phyloP scores from a whole-genome alignment of 1,139 yeast species.

The Eremothecium coryli region DNA sequence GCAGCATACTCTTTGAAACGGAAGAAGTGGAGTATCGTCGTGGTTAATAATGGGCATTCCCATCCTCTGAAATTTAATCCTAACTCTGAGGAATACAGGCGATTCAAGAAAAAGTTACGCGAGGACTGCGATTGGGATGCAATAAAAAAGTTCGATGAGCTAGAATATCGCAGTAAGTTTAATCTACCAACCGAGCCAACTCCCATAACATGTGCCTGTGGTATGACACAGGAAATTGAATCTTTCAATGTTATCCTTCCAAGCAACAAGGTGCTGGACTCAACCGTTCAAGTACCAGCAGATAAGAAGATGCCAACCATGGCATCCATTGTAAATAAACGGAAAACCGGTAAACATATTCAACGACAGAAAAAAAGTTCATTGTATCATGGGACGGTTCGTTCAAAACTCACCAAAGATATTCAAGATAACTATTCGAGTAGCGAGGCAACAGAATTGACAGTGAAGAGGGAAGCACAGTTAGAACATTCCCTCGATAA shows the following conservation, averaged over 20 bases:
- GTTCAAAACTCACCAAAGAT: conserved; percentile 2
- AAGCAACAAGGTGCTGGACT: conserved; percentile 10
- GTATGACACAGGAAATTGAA: conserved; percentile 30
- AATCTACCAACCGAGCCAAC: conserved; percentile 28
- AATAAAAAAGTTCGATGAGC: conserved; percentile 29
- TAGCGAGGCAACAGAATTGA: background rate
- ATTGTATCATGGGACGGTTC: background rate
- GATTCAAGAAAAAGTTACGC: conserved; percentile 26
- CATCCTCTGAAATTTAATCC: conserved; percentile 30
- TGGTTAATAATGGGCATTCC: conserved; percentile 46
- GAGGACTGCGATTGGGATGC: conserved; percentile 26
- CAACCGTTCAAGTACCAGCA: conserved; percentile 1
- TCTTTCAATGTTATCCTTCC: conserved; percentile 29
- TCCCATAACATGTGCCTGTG: conserved; percentile 31
- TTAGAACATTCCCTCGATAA: background rate
- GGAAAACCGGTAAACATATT: conserved; percentile 10
- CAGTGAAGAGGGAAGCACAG: background rate
- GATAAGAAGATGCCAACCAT: conserved; percentile 3
- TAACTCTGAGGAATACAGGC: conserved; percentile 29
- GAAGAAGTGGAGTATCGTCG: conserved; percentile 51
- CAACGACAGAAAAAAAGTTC: conserved; percentile 2
- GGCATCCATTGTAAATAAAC: conserved; percentile 13
- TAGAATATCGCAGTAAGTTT: conserved; percentile 27
- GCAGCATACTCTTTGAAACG: conserved; percentile 54
- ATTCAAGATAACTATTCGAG: background rate